These are phyloP conservation scores for Lactifluus rugatus DNA, from an alignment of 768 basidiomycete genomes.

Conservation along the genomic window DNA sequence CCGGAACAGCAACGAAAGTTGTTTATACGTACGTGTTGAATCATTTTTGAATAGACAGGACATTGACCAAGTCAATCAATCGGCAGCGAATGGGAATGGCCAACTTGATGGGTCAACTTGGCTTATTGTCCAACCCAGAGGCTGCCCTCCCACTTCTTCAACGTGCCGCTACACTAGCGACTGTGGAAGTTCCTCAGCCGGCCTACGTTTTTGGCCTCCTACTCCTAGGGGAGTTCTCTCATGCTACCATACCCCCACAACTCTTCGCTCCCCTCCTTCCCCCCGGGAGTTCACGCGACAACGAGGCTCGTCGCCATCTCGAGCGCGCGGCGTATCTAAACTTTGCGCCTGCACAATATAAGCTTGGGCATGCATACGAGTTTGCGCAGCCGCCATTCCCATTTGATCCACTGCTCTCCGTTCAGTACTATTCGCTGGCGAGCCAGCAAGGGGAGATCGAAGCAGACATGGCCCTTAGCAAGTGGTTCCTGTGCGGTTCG, in stretches of 20 bases:
- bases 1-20: constrained; percentile 63
- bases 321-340: constrained; percentile 80
- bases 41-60: constrained; percentile 10
- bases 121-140: constrained; percentile 41
- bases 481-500: constrained; percentile 94
- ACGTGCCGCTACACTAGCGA: constrained; percentile 66
- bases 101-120: constrained; percentile 79
- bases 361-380: constrained; percentile 87
- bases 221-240: constrained; percentile 75
- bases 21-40: constrained; percentile 47
- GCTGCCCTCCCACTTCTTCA: constrained; percentile 63
- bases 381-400: constrained; percentile 77
- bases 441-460: constrained; percentile 82
- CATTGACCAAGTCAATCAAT: not conserved
- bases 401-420: constrained; percentile 81
- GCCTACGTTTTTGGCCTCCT: constrained; percentile 86
- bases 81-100: constrained; percentile 86
- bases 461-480: constrained; percentile 93
- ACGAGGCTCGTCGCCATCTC: constrained; percentile 66
- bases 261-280: constrained; percentile 49
- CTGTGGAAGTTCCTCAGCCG: constrained; percentile 72
- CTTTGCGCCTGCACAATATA: constrained; percentile 84
- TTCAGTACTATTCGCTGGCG: constrained; percentile 82
- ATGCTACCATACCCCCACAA: constrained; percentile 41
- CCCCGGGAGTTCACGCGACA: constrained; percentile 33